Percentiles rank a stretch among this genome's conserved stretches.
Evolutionary conservation across 2,329 filamentous ascomycete species (phyloP).

Genomic region (Periconia sp.): DNA sequence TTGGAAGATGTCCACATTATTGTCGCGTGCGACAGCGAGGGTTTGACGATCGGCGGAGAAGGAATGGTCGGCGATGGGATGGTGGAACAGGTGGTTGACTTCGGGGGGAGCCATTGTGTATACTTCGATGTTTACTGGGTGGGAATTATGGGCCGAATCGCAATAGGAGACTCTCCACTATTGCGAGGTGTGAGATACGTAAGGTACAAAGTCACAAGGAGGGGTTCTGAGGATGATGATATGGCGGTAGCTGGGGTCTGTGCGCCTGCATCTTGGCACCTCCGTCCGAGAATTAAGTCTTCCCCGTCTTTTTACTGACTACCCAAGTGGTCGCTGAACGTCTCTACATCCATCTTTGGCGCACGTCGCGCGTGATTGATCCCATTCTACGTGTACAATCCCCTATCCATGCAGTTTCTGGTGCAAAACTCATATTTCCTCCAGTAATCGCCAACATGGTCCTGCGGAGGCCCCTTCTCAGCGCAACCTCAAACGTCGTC

Average conservation of each 20-base stretch:
- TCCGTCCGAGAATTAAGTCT: slow-evolving; percentile 32
- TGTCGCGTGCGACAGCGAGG: slow-evolving; percentile 88
- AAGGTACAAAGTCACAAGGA: not conserved
- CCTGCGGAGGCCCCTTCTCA: slow-evolving; percentile 37
- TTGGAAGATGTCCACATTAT: slow-evolving; percentile 84
- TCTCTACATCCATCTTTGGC: not conserved
- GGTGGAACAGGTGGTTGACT: slow-evolving; percentile 95
- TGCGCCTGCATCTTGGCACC: slow-evolving; percentile 28
- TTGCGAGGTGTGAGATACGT: slow-evolving; percentile 23
- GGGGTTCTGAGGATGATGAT: slow-evolving; percentile 12
- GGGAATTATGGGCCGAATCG: slow-evolving; percentile 13
- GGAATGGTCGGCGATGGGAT: slow-evolving; percentile 94
- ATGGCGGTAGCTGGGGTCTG: slow-evolving; percentile 11
- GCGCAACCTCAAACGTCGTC: slow-evolving; percentile 23
- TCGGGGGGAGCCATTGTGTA: slow-evolving; percentile 77
- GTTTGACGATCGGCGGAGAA: slow-evolving; percentile 91
- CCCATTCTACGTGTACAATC: not conserved
- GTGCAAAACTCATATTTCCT: not conserved
- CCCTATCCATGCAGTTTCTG: not conserved
- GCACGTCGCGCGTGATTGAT: slow-evolving; percentile 1
- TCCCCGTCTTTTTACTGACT: slow-evolving; percentile 12
- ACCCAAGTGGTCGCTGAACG: not conserved
- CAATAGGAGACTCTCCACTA: slow-evolving; percentile 99
- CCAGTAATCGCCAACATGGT: slow-evolving; percentile 32
- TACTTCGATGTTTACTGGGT: too few species aligned